A percentile compares a stretch with the other conserved stretches of the same genome.
phyloP scores from a whole-genome alignment of 208 protist species.

The Leishmania arabica region DNA sequence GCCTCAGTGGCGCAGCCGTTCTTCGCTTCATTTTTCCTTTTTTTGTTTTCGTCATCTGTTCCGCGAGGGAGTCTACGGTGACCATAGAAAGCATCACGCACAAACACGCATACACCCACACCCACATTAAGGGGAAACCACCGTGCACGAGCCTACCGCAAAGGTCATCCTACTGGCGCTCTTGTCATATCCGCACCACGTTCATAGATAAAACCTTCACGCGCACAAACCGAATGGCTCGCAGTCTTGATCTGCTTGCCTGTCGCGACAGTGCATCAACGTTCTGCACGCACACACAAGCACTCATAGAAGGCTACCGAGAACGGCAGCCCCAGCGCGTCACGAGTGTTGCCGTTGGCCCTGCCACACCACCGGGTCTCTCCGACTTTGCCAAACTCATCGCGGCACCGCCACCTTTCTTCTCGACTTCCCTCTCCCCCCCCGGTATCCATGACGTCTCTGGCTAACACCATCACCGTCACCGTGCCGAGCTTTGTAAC shows the following conservation, averaged over 20 bases:
- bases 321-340: background rate
- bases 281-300: background rate
- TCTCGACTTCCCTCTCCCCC: background rate
- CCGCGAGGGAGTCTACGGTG: background rate
- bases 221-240: background rate
- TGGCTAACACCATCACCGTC: background rate
- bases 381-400: background rate
- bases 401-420: background rate
- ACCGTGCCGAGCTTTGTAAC: conserved; percentile 19
- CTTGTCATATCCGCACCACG: background rate
- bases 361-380: background rate
- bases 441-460: background rate
- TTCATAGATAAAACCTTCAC: background rate
- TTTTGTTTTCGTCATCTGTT: background rate
- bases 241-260: background rate
- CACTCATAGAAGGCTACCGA: background rate
- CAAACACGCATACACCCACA: background rate
- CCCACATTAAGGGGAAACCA: background rate
- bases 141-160: background rate
- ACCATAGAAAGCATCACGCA: background rate
- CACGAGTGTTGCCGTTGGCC: background rate
- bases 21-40: background rate
- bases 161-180: background rate
- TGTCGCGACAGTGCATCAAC: background rate
- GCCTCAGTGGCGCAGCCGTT: background rate